Base-by-base conservation (phyloP, 2,329 filamentous ascomycete species). In the Xylariaceae sp. region DNA sequence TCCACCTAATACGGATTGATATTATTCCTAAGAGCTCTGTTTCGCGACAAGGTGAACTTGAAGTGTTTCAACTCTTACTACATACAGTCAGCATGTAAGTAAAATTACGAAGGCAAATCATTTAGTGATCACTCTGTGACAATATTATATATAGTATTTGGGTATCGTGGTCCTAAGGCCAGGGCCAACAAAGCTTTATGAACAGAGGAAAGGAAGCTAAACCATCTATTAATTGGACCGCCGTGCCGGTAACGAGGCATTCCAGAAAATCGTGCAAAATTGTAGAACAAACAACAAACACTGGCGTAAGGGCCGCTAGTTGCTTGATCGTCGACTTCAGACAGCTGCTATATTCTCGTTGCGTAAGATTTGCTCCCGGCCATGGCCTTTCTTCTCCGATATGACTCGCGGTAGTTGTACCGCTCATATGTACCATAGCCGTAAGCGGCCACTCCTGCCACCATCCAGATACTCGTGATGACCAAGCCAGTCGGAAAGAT, bases 401-500 rank as follows among this genome's bases (percentile, higher is more conserved):
- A 90, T 64, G 83, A 79, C 45, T 89, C 85, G 33, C 86, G 79
- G 74, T 88, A 89, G 69, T 82, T 79, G 55, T 89, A 85, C 52
- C 89, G 81, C 69, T 87, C 82, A 56, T 84, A 80, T 4, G 88
- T 91, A 53, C 89, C 89, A 54, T 82, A 81, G 3, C 82, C 87
- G 60, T 88, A 83, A 19, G 81, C 83, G 0, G 73, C 71, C 6
- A 86, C 47, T 23, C 87, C 84, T 17, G 89, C 58, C 0, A 81
- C 61, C 2, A 85, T 72, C 87, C 89, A 92, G 11, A 82, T 67
- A 34, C 81, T 75, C 2, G 84, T 88, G 65, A 92, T 80, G 63
- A 90, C 76, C n/a, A 88, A 76, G 16, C 89, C 89, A 26, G 88
- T 76, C 6, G 89, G 89, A 73, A 90, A 87, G 58, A 91, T 84